Conservation (phyloP, 2,329 filamentous ascomycete species). For the Aspergillus tanneri region DNA sequence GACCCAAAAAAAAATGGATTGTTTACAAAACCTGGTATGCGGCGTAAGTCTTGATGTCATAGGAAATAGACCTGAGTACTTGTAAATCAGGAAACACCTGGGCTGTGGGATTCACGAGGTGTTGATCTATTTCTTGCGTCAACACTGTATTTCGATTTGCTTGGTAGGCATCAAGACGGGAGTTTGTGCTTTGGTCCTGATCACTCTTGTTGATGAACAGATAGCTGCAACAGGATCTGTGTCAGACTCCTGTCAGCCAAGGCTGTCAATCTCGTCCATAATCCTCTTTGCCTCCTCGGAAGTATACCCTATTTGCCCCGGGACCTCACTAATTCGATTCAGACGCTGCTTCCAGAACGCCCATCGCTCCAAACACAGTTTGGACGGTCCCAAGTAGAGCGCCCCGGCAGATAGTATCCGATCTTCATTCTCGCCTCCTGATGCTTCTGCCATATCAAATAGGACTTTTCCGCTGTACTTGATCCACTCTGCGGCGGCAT, state of each 20-base stretch:
- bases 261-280: conserved; percentile 7
- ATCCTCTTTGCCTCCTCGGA: neutral
- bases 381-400: conserved; percentile 9
- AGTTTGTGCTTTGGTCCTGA: no score
- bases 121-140: neutral
- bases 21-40: no score
- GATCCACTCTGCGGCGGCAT: conserved; percentile 12
- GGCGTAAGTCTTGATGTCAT: no score
- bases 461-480: conserved; percentile 2
- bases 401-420: conserved; percentile 5
- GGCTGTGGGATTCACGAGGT: neutral
- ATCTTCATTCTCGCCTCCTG: neutral
- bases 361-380: conserved; percentile 13
- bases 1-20: no score
- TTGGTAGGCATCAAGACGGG: neutral
- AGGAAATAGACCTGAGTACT: no score
- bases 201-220: neutral
- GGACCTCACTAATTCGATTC: neutral
- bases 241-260: neutral
- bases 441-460: neutral
- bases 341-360: conserved; percentile 15
- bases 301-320: neutral
- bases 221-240: neutral
- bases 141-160: neutral
- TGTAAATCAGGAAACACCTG: neutral